Evolutionary conservation across 257 asterid species (phyloP).

Genomic region (Vinca minor): DNA sequence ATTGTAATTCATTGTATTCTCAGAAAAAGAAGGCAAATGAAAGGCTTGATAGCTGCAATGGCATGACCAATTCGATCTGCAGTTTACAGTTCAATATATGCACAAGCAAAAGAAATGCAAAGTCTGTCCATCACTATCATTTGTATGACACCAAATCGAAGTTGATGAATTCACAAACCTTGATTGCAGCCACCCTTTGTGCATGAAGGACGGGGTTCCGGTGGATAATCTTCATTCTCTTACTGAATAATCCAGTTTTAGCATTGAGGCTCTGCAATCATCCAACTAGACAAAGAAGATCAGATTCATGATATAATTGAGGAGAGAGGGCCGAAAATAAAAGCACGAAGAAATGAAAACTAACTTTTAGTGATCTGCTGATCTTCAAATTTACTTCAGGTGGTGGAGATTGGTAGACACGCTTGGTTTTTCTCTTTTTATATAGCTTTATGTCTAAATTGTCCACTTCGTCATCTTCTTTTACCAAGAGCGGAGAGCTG

Average conservation of each 20-base stretch:
- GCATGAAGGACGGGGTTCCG: constrained; percentile 75
- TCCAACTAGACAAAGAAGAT: constrained; percentile 71
- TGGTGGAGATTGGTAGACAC: constrained; percentile 55
- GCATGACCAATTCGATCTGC: neutral
- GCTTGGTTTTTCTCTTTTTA: constrained; percentile 50
- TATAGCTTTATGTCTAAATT: constrained; percentile 73
- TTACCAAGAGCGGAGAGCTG: constrained; percentile 84
- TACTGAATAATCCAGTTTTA: constrained; percentile 79
- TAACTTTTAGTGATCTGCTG: constrained; percentile 90
- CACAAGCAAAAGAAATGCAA: neutral
- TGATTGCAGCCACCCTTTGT: constrained; percentile 88
- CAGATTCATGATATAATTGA: constrained; percentile 31
- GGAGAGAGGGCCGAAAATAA: constrained; percentile 1
- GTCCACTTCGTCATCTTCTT: constrained; percentile 94
- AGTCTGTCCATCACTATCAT: neutral
- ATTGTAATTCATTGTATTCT: neutral
- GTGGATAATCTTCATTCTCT: constrained; percentile 90
- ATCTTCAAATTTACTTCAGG: constrained; percentile 91
- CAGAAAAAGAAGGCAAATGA: neutral
- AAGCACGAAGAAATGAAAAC: constrained; percentile 29
- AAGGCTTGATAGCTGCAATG: neutral
- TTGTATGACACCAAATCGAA: neutral
- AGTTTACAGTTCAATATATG: neutral
- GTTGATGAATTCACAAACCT: constrained; percentile 35
- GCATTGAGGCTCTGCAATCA: constrained; percentile 99